These are phyloP conservation scores for Xylariaceae sp. DNA, from an alignment of 2,329 filamentous ascomycete genomes.

Conservation along the genomic window DNA sequence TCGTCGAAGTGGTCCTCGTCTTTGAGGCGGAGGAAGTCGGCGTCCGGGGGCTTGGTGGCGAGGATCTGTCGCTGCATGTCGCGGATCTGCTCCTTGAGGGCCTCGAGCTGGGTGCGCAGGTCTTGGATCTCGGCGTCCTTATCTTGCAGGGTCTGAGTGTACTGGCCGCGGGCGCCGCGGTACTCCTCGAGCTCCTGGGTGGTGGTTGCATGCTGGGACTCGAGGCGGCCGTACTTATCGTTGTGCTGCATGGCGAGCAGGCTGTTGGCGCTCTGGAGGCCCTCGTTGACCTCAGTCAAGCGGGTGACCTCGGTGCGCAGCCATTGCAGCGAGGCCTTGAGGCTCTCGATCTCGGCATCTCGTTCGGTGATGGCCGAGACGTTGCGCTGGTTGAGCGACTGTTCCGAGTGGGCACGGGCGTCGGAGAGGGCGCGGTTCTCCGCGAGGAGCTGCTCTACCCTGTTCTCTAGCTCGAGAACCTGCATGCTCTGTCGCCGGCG, in stretches of 20 bases:
- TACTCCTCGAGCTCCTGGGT: constrained; percentile 68
- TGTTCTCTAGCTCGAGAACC: constrained; percentile 83
- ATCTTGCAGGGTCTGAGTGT: constrained; percentile 65
- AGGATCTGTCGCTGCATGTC: constrained; percentile 59
- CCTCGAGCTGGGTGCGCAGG: constrained; percentile 74
- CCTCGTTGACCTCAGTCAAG: constrained; percentile 78
- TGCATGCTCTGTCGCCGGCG: constrained; percentile 98
- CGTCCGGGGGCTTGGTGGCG: constrained; percentile 58
- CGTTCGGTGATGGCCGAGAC: constrained; percentile 73
- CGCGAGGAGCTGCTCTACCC: constrained; percentile 77
- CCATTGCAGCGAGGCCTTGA: constrained; percentile 75
- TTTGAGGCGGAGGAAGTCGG: constrained; percentile 70
- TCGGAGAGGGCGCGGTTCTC: constrained; percentile 82
- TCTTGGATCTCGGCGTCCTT: constrained; percentile 82
- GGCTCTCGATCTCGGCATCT: constrained; percentile 80
- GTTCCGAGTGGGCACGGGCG: constrained; percentile 68
- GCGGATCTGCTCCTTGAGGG: constrained; percentile 62
- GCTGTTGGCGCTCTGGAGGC: constrained; percentile 72
- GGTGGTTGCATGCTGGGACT: constrained; percentile 64
- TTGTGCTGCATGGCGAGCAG: constrained; percentile 74
- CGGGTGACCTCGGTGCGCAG: constrained; percentile 79
- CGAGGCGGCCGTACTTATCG: constrained; percentile 65
- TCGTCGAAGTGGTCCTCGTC: constrained; percentile 96
- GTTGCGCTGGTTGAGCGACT: constrained; percentile 61
- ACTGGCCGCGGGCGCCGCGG: constrained; percentile 61